Base-by-base conservation (phyloP, 2,329 filamentous ascomycete genomes). In the Xylaria sp. region DNA sequence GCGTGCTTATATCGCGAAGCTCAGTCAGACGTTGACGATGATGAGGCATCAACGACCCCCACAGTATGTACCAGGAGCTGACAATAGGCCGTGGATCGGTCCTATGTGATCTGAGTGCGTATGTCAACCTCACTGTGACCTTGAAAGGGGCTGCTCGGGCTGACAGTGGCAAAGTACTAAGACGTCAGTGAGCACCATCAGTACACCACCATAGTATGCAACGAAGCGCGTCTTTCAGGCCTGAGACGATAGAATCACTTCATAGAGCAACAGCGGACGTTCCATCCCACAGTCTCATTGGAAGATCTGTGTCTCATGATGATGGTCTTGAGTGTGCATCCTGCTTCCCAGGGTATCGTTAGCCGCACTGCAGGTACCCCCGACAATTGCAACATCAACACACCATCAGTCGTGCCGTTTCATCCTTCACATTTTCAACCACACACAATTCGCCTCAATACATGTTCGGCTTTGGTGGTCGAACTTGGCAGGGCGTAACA, bases 11-110 rank as follows among this genome's bases (percentile, higher is more conserved):
- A 56, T 57, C 48, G 55, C 35, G 47, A 46, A 57, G 54, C 30
- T 56, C 18, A 50, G 52, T 49, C 53, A 55, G 50, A 19, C 13
- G 39, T 48, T 50, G 37, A 48, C 37, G 58, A 23, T 37, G 44
- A 59, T 59, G 54, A 61, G 37, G 46, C 52, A 54, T 51, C 65
- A 62, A 66, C 62, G 67, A 59, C 44, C 50, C 57, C 64, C 58
- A 68, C 59, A 59, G 63, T 57, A 50, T 61, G 54, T 59, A 62
- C 46, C 35, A 8, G 39, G 37, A 13, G 37, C 37, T 42, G 37
- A 42, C 37, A 9, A 13, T 42, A 42, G 37, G 37, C 11, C 11
- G 11, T 42, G 4, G 37, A 13, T 13, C 37, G 23, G 23, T 30
- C 23, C 23, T 30, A 30, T 30, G 11, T 42, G 11, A 42, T 42